A percentile compares a stretch with the other conserved stretches of the same genome.
These are phyloP conservation scores for Penicillium daleae DNA, from an alignment of 495 filamentous ascomycete species.

Conservation along the genomic window DNA sequence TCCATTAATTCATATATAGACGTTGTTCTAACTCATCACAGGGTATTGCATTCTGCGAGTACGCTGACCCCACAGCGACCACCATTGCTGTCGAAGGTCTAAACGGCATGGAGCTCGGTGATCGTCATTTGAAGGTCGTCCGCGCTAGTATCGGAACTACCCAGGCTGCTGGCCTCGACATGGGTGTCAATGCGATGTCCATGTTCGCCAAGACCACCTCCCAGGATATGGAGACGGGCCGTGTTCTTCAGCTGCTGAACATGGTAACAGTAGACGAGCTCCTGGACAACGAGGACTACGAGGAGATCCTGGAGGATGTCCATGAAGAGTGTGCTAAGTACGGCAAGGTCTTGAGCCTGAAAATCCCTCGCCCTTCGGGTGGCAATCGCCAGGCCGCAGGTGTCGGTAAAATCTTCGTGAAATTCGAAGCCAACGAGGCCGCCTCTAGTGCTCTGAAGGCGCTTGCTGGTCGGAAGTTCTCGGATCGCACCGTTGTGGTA, in stretches of 20 bases:
- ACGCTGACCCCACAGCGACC: slow-evolving; percentile 74
- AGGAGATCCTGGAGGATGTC: slow-evolving; percentile 95
- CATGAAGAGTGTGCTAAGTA: slow-evolving; percentile 90
- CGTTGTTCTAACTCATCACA: slow-evolving; percentile 42
- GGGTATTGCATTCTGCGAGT: slow-evolving; percentile 98
- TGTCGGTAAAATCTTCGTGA: slow-evolving; percentile 98
- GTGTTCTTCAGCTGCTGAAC: slow-evolving; percentile 90
- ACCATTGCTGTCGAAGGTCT: slow-evolving; percentile 88
- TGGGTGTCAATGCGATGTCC: slow-evolving; percentile 97
- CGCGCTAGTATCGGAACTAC: slow-evolving; percentile 91
- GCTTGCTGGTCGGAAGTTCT: slow-evolving; percentile 92
- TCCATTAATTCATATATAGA: background rate
- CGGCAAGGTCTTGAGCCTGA: slow-evolving; percentile 79
- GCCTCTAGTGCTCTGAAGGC: slow-evolving; percentile 84
- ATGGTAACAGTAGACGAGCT: slow-evolving; percentile 98
- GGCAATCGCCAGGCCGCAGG: slow-evolving; percentile 80
- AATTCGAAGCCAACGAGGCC: slow-evolving; percentile 77
- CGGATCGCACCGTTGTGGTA: slow-evolving; percentile 91
- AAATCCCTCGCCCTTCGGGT: slow-evolving; percentile 84
- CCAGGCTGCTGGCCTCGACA: slow-evolving; percentile 86
- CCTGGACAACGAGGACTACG: slow-evolving; percentile 90
- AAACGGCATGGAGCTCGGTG: slow-evolving; percentile 89
- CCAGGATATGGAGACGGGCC: slow-evolving; percentile 70
- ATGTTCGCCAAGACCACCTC: slow-evolving; percentile 96
- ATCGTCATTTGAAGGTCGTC: slow-evolving; percentile 79